These are phyloP conservation scores for Gigaspora rosea DNA, from an alignment of 192 early-diverging fungal genomes.

Conservation along the genomic window DNA sequence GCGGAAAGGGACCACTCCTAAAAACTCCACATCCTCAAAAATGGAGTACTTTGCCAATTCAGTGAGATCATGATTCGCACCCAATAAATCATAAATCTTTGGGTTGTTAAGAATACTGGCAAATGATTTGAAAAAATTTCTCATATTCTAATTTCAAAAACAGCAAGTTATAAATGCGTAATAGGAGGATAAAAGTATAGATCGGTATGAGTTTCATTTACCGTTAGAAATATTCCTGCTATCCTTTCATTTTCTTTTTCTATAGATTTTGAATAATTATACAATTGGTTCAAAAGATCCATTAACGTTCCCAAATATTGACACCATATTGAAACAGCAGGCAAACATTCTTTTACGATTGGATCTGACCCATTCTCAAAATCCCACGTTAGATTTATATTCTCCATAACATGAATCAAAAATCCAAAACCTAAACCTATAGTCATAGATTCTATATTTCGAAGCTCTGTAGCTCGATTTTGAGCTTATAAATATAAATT, in stretches of 20 bases:
- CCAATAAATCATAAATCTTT: background rate
- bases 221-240: constrained; percentile 15
- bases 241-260: constrained; percentile 14
- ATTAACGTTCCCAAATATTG: constrained; percentile 17
- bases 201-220: background rate
- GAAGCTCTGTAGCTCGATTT: background rate
- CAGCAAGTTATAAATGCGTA: background rate
- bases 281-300: constrained; percentile 17
- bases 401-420: constrained; percentile 10
- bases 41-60: constrained; percentile 30
- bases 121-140: constrained; percentile 16
- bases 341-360: background rate
- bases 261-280: background rate
- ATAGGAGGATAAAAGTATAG: background rate
- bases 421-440: constrained; percentile 17
- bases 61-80: background rate
- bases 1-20: constrained; percentile 41
- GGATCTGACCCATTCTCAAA: background rate
- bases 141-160: constrained; percentile 18
- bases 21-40: constrained; percentile 41
- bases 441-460: background rate
- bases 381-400: background rate
- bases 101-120: background rate
- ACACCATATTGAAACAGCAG: constrained; percentile 11
- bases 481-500: background rate